A percentile compares a stretch with the other conserved stretches of the same genome.
These are phyloP conservation scores for Hyaloscypha finlandica DNA, from an alignment of 495 filamentous ascomycete genomes.

Conservation along the genomic window DNA sequence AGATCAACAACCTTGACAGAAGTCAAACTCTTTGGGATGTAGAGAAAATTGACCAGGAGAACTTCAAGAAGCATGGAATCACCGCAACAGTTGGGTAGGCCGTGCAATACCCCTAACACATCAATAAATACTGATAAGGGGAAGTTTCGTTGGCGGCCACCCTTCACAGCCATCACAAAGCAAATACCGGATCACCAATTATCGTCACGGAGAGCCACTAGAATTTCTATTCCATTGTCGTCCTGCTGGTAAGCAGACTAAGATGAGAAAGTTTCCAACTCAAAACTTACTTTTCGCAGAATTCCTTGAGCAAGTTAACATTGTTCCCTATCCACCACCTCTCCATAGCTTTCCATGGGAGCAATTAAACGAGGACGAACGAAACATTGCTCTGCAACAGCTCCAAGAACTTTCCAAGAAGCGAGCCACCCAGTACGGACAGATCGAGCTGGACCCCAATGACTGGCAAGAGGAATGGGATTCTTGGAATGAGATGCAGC, in stretches of 20 bases:
- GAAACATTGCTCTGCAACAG: background rate
- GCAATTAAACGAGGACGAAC: background rate
- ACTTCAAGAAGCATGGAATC: background rate
- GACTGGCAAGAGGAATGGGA: no score
- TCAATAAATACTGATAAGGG: no score
- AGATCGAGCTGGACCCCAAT: no score
- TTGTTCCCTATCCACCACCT: background rate
- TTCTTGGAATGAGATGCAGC: no score
- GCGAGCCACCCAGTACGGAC: no score
- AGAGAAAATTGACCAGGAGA: background rate
- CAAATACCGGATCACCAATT: no score
- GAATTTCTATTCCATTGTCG: background rate
- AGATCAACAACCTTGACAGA: no score
- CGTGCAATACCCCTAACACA: background rate
- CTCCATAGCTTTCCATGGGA: background rate
- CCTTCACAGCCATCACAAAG: no score
- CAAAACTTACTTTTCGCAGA: background rate
- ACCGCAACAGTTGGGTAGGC: background rate
- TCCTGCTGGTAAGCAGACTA: background rate
- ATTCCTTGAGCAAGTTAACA: slow-evolving; percentile 1
- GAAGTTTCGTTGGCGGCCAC: no score
- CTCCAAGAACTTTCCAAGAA: background rate
- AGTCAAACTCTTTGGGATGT: background rate
- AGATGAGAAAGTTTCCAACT: background rate
- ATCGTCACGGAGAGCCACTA: background rate